Base-by-base conservation (phyloP, 352 stramenopile species). In the Phytopythium ostracodes region DNA sequence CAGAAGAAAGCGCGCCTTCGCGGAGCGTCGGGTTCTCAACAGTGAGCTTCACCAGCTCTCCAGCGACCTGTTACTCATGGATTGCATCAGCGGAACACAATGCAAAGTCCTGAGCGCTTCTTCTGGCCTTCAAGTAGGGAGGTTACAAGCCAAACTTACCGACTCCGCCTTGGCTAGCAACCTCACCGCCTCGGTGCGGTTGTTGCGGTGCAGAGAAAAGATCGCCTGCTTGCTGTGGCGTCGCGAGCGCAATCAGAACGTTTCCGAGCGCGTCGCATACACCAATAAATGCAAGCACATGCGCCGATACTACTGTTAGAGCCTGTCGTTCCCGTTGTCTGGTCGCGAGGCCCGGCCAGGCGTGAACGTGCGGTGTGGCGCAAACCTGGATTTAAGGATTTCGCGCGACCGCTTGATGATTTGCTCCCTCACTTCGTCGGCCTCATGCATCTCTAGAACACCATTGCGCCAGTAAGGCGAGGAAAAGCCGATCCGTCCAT, bases 321-420 rank as follows among this genome's bases (percentile, higher is more conserved):
- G 27, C 25, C 3, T 18, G 50, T 7, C 29, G 27, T 56, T 42
- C 14, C 8, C 27, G 50, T 42, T 56, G 50, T 56, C 50, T 0
- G 27, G 17, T 56, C 50, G 50, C 50, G 50, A 25, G 27, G 27
- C 12, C 25, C 17, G 38, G 38, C 38, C 38, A 15, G 54, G 20
- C 36, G 20, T 42, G 20, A 25, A 53, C 22, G 18, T 53, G 25
- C 2, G 22, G 25, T 20, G 11, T n/a, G 9, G 49, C 31, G 42
- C 56, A 27, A 44, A 89, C 84, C 81, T 97, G 59, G 76, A 74
- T 74, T 99, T 99, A 69, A 98, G 91, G 58, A 96, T 95, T 67
- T 99, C 94, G 27, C 96, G 77, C 38, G 89, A 98, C 31, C 85
- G 87, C 78, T 98, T 98, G 64, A 99, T 99, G 55, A 99, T 88